Percentiles rank a stretch among this genome's conserved stretches.
Conservation (phyloP, 257 asterid genomes). For the Gynochthodes officinalis region DNA sequence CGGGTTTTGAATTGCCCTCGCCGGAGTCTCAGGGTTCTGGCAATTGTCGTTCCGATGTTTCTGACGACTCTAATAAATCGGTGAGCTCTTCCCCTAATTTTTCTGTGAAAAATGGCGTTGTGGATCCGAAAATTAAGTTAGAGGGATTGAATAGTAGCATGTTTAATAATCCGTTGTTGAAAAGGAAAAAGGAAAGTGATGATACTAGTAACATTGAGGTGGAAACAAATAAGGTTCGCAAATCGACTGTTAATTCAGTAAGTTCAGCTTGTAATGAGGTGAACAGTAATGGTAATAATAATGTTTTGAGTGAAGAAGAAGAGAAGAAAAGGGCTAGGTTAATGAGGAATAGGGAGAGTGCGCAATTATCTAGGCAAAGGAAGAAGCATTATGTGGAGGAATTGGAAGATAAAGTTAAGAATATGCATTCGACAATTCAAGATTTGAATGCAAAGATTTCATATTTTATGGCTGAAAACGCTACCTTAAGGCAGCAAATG, state of each 20-base stretch:
- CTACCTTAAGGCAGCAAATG: conserved; percentile 68
- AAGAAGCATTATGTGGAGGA: conserved; percentile 94
- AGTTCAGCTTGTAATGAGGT: conserved; percentile 24
- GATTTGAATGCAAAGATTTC: conserved; percentile 78
- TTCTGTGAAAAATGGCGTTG: conserved; percentile 44
- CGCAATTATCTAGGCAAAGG: conserved; percentile 91
- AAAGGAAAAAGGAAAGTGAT: conserved; percentile 61
- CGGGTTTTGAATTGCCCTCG: conserved; percentile 52
- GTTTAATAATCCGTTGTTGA: conserved; percentile 37
- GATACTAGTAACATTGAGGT: conserved; percentile 37
- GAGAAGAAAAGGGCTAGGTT: conserved; percentile 81
- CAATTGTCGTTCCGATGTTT: conserved; percentile 46
- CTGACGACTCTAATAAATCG: conserved; percentile 53
- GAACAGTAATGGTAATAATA: conserved; percentile 21
- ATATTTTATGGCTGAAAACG: conserved; percentile 77
- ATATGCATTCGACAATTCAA: conserved; percentile 88
- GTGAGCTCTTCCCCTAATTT: conserved; percentile 60
- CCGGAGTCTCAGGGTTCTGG: conserved; percentile 70
- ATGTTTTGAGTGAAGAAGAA: conserved; percentile 55
- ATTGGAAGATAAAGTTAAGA: conserved; percentile 87
- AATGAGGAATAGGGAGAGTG: conserved; percentile 97
- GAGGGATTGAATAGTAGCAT: conserved; percentile 36
- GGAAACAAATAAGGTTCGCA: conserved; percentile 47
- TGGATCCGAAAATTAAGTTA: conserved; percentile 51
- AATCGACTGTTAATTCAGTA: conserved; percentile 29